These are phyloP conservation scores for Serendipita vermifera DNA, from an alignment of 768 basidiomycete genomes.

Conservation along the genomic window DNA sequence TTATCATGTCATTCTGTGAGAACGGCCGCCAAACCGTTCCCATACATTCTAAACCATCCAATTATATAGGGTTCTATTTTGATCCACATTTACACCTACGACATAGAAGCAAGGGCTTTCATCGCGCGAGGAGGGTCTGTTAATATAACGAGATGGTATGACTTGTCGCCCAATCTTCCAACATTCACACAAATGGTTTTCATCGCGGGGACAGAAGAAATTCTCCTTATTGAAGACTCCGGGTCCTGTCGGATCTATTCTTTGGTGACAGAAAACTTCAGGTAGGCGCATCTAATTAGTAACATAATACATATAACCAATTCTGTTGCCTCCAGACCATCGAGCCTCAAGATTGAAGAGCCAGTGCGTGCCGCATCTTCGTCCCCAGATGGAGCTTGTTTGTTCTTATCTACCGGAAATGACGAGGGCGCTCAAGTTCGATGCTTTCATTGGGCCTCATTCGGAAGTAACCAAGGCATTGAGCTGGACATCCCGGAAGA, in stretches of 20 bases:
- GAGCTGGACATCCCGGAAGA: constrained; percentile 15
- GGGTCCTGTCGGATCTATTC: background rate
- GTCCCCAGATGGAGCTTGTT: constrained; percentile 38
- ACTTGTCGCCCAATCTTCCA: background rate
- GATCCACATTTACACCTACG: constrained; percentile 4
- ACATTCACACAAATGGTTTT: background rate
- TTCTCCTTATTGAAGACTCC: background rate
- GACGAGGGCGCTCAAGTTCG: constrained; percentile 20
- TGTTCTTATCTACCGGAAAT: constrained; percentile 27
- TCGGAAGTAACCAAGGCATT: constrained; percentile 34
- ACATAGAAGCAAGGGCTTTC: background rate
- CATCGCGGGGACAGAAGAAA: background rate
- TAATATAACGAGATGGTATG: background rate
- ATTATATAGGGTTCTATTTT: background rate
- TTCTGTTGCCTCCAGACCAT: constrained; percentile 25
- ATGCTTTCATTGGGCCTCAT: constrained; percentile 44
- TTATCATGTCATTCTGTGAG: background rate
- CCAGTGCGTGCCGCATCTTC: constrained; percentile 23
- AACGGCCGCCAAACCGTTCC: background rate
- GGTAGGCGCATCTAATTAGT: too few relatives aligned
- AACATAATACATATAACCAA: constrained; percentile 22
- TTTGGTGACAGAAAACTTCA: background rate
- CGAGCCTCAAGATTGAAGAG: background rate
- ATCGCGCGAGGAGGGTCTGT: background rate
- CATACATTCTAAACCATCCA: background rate